phyloP scores from a whole-genome alignment of 164 flowering plant species.

The Saururus chinensis region DNA sequence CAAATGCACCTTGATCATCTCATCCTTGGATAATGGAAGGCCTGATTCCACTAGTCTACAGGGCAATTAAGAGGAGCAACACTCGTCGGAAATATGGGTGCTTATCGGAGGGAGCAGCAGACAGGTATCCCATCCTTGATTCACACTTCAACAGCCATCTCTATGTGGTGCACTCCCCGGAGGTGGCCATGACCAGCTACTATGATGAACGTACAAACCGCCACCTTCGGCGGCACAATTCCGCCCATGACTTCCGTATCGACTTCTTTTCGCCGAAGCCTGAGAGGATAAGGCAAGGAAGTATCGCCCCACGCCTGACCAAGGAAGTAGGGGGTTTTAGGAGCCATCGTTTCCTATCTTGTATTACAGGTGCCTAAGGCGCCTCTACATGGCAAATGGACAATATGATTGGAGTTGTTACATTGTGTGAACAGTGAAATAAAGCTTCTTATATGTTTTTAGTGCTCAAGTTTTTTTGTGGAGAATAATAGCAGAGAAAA shows the following conservation, averaged over 20 bases:
- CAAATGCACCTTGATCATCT: neutral
- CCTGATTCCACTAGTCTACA: constrained; percentile 10
- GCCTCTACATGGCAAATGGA: too few relatives aligned
- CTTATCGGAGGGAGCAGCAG: constrained; percentile 3
- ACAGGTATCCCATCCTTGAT: neutral
- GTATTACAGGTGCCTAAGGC: neutral
- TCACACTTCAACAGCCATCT: neutral
- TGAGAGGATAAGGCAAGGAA: neutral
- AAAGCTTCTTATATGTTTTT: too few relatives aligned
- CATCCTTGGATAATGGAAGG: constrained; percentile 8
- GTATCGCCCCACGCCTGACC: neutral
- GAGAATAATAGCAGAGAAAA: too few relatives aligned
- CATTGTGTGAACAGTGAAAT: too few relatives aligned
- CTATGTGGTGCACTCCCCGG: neutral
- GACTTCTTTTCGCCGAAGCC: neutral
- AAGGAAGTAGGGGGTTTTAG: constrained; percentile 3
- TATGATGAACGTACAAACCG: neutral
- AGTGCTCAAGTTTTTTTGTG: too few relatives aligned
- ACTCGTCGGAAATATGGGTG: constrained; percentile 7
- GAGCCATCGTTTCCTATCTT: constrained; percentile 8
- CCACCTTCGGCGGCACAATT: constrained; percentile 1
- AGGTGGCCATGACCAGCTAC: neutral
- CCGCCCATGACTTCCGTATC: constrained; percentile 1
- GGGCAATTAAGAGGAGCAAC: constrained; percentile 10
- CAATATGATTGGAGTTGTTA: too few relatives aligned